Percentiles rank a stretch among this genome's conserved stretches.
phyloP scores from a whole-genome alignment of 768 basidiomycete species.

The Kwoniella sp. region DNA sequence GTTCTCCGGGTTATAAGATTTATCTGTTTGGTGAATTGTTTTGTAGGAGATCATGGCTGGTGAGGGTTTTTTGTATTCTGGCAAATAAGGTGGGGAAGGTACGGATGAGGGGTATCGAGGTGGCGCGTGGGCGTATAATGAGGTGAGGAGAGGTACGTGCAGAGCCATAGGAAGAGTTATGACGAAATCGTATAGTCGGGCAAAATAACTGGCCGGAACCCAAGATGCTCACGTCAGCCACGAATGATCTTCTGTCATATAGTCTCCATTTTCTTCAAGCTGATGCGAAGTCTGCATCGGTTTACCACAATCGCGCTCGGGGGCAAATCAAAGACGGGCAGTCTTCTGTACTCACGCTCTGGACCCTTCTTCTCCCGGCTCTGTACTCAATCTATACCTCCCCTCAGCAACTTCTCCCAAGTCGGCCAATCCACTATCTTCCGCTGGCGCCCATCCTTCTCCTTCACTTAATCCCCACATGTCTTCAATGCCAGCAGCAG shows the following conservation, averaged over 20 bases:
- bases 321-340: too few species aligned
- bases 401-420: conserved; percentile 33
- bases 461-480: conserved; percentile 31
- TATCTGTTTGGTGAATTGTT: conserved; percentile 47
- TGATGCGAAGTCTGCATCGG: too few species aligned
- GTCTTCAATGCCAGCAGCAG: conserved; percentile 1
- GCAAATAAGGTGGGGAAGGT: conserved; percentile 7
- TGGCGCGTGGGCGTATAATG: conserved; percentile 22
- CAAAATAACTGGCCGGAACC: conserved; percentile 34
- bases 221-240: background rate
- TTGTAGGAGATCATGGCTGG: conserved; percentile 41
- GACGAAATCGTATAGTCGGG: conserved; percentile 25
- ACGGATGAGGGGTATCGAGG: conserved; percentile 9
- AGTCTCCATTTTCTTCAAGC: too few species aligned
- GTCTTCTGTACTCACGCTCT: conserved; percentile 21
- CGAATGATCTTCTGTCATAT: background rate
- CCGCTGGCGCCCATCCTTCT: conserved; percentile 29
- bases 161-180: conserved; percentile 14
- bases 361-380: conserved; percentile 16
- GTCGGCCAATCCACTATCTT: conserved; percentile 12
- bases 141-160: conserved; percentile 13
- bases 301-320: too few species aligned
- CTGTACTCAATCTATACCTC: conserved; percentile 26
- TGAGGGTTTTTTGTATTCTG: conserved; percentile 2
- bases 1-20: conserved; percentile 18